phyloP scores from a whole-genome alignment of 2,329 filamentous ascomycete species.

The Arthrobotrys sphaeroides region DNA sequence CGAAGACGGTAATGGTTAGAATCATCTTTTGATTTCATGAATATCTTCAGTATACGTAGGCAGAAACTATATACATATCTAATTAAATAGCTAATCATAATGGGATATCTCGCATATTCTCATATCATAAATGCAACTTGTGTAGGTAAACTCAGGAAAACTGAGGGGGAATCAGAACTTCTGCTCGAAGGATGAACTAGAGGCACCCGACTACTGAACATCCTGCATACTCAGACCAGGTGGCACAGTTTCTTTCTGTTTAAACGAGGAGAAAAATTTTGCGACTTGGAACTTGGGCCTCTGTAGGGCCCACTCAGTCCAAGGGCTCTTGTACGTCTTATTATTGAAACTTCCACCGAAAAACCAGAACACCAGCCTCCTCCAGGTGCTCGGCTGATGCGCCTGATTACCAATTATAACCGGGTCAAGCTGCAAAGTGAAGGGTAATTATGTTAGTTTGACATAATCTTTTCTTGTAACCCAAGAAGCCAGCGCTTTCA shows the following conservation, averaged over 20 bases:
- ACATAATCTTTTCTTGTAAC: constrained; percentile 13
- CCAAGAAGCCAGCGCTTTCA: neutral
- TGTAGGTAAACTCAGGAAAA: neutral
- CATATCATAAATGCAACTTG: too few species aligned
- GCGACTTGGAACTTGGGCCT: constrained; percentile 19
- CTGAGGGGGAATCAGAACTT: neutral
- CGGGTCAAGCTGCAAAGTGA: constrained; percentile 25
- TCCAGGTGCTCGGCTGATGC: constrained; percentile 20
- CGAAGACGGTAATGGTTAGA: too few species aligned
- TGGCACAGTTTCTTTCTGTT: constrained; percentile 1
- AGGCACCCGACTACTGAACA: neutral
- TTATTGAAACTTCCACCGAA: constrained; percentile 47
- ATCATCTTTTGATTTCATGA: neutral
- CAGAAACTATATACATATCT: neutral
- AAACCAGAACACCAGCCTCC: constrained; percentile 44
- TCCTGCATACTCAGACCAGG: neutral
- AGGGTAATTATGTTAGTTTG: constrained; percentile 20
- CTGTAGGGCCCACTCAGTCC: constrained; percentile 31
- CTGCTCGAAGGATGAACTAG: neutral
- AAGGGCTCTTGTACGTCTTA: constrained; percentile 32
- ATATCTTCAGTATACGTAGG: neutral
- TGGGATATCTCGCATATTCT: neutral
- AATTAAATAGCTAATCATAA: neutral
- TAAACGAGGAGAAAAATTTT: constrained; percentile 1
- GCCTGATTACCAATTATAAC: constrained; percentile 18